Evolutionary conservation across 2,329 filamentous ascomycete genomes (phyloP).

Genomic region (Trichoderma harzianum): DNA sequence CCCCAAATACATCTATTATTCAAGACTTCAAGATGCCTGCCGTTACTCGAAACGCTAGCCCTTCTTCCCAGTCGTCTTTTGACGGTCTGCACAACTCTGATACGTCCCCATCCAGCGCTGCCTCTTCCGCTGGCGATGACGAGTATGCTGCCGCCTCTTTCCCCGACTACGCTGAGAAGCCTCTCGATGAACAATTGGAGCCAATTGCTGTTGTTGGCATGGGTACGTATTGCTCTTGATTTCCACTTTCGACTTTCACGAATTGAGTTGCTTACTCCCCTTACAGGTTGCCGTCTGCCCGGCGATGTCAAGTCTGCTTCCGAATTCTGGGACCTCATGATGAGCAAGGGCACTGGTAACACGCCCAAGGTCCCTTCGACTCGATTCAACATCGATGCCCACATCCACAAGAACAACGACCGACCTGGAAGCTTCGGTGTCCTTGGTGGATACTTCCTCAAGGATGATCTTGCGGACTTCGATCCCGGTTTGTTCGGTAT

Average conservation of each 20-base stretch:
- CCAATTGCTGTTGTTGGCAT: conserved; percentile 22
- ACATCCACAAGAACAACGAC: conserved; percentile 34
- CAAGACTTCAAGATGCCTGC: neutral
- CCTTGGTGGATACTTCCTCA: conserved; percentile 27
- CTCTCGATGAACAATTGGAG: conserved; percentile 19
- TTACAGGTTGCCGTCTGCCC: conserved; percentile 21
- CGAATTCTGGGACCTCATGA: conserved; percentile 22
- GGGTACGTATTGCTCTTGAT: conserved; percentile 9
- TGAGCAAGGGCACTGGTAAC: conserved; percentile 1
- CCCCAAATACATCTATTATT: neutral
- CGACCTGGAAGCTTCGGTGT: conserved; percentile 23
- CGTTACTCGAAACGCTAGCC: neutral
- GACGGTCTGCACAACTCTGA: neutral
- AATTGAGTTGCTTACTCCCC: neutral
- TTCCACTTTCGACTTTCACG: no score
- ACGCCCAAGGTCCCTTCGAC: conserved; percentile 20
- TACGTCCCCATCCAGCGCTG: neutral
- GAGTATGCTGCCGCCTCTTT: conserved; percentile 17
- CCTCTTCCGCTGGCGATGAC: neutral
- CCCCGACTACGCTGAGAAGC: conserved; percentile 21
- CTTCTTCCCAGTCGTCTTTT: conserved; percentile 9
- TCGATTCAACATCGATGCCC: conserved; percentile 27
- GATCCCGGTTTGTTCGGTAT: conserved; percentile 40
- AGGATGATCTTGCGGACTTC: conserved; percentile 31
- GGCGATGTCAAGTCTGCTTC: conserved; percentile 19